A percentile compares a stretch with the other conserved stretches of the same genome.
Evolutionary conservation across 2,329 filamentous ascomycete species (phyloP).

Genomic region (Torrubiellomyces zombiae): DNA sequence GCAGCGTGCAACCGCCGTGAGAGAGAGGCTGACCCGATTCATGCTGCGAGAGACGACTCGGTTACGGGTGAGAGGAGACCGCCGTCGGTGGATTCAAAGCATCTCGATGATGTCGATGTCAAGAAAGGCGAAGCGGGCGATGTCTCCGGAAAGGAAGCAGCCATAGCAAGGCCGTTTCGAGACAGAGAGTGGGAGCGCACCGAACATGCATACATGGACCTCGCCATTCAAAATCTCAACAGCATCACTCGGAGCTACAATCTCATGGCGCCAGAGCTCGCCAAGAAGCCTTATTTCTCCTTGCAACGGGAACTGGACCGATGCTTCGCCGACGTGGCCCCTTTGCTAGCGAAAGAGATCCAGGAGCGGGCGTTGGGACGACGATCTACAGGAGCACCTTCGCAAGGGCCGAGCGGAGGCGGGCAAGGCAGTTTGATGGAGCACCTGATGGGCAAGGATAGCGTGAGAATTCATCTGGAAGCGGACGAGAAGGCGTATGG

Average conservation of each 20-base stretch:
- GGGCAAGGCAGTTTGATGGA: constrained; percentile 39
- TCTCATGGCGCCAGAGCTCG: constrained; percentile 78
- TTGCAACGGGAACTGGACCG: constrained; percentile 65
- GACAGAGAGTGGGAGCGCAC: constrained; percentile 59
- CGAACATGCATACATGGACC: constrained; percentile 58
- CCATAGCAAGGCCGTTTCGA: constrained; percentile 47
- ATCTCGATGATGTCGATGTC: not conserved
- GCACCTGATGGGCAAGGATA: constrained; percentile 33
- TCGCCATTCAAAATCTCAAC: constrained; percentile 68
- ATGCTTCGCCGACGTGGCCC: constrained; percentile 79
- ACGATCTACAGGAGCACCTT: constrained; percentile 15
- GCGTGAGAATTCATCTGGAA: constrained; percentile 51
- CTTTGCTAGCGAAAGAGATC: constrained; percentile 56
- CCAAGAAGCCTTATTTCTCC: constrained; percentile 82
- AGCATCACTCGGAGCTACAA: constrained; percentile 75
- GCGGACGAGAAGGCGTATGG: constrained; percentile 65
- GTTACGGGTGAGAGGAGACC: constrained; percentile 26
- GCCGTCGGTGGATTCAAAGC: constrained; percentile 5
- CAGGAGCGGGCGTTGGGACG: constrained; percentile 43
- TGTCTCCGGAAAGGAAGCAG: not conserved
- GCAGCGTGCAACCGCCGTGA: constrained; percentile 41
- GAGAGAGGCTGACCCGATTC: constrained; percentile 23
- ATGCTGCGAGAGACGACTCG: constrained; percentile 30
- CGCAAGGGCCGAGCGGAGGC: constrained; percentile 14
- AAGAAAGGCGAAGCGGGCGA: not conserved